These are phyloP conservation scores for Hamamelis virginiana DNA, from an alignment of 164 flowering plant species.

Conservation along the genomic window DNA sequence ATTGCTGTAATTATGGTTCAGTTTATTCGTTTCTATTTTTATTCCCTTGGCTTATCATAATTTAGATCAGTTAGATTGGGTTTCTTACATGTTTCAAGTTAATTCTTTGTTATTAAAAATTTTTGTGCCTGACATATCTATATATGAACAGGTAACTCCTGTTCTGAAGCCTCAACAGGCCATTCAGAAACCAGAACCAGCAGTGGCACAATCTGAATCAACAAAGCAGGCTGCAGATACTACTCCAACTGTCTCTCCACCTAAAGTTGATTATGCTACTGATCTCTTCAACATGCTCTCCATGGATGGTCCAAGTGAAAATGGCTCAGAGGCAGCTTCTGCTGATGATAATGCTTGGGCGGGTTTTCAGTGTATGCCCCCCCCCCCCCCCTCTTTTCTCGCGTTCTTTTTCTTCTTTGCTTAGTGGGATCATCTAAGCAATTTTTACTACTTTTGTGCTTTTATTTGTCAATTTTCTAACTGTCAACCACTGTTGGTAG, in stretches of 20 bases:
- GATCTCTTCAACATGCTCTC: slow-evolving; percentile 94
- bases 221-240: slow-evolving; percentile 32
- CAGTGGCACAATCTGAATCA: slow-evolving; percentile 29
- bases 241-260: slow-evolving; percentile 40
- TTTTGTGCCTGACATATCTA: slow-evolving; percentile 5
- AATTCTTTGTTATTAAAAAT: neutral
- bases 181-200: slow-evolving; percentile 39
- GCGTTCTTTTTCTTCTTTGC: neutral
- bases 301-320: slow-evolving; percentile 64
- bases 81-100: neutral
- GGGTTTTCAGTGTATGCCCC: slow-evolving; percentile 81
- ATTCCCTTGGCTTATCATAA: neutral
- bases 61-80: neutral
- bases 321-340: slow-evolving; percentile 49
- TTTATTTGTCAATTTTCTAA: neutral
- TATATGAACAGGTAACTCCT: slow-evolving; percentile 37
- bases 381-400: neutral
- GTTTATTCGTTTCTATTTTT: neutral
- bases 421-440: neutral
- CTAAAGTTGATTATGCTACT: slow-evolving; percentile 77
- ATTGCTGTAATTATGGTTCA: neutral
- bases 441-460: neutral
- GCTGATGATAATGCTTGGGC: slow-evolving; percentile 82
- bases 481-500: neutral
- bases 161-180: slow-evolving; percentile 38